phyloP scores from a whole-genome alignment of 805 yeast species.

The Ogataea neopini region DNA sequence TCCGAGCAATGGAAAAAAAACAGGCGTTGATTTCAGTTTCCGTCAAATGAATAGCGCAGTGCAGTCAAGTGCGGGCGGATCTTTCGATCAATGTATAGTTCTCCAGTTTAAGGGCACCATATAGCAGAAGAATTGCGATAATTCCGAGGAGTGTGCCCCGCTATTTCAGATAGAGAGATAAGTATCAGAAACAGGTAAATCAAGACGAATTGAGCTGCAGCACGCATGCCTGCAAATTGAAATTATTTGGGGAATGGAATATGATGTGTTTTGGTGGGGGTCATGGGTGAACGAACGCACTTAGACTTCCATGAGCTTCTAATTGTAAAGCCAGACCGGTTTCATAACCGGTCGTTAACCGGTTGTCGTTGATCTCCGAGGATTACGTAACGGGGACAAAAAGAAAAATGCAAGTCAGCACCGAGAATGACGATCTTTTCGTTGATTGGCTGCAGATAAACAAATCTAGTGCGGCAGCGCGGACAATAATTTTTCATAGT shows the following conservation, averaged over 20 bases:
- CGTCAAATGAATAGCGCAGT: no score
- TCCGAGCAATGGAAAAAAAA: no score
- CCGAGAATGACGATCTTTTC: neutral
- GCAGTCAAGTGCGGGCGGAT: no score
- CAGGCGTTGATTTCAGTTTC: no score
- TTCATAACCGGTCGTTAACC: no score
- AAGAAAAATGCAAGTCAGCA: no score
- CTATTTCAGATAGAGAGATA: neutral
- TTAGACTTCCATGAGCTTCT: constrained; percentile 3
- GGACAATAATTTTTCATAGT: neutral
- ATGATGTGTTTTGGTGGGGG: neutral
- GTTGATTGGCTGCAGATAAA: constrained; percentile 24
- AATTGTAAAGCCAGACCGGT: neutral
- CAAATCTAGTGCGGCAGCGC: neutral
- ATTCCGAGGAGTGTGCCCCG: neutral
- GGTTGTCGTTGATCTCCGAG: constrained; percentile 3
- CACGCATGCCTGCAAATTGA: neutral
- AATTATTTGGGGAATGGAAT: neutral
- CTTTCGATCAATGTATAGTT: no score
- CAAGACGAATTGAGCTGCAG: neutral
- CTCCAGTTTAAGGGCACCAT: no score
- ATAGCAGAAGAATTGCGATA: neutral
- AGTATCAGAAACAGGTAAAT: neutral
- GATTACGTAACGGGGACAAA: constrained; percentile 1
- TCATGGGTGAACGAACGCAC: neutral